Evolutionary conservation across 1,284 basidiomycete genomes (phyloP), one percentile per base, ranked within the genome.

Genomic region (Ganoderma boninense): DNA sequence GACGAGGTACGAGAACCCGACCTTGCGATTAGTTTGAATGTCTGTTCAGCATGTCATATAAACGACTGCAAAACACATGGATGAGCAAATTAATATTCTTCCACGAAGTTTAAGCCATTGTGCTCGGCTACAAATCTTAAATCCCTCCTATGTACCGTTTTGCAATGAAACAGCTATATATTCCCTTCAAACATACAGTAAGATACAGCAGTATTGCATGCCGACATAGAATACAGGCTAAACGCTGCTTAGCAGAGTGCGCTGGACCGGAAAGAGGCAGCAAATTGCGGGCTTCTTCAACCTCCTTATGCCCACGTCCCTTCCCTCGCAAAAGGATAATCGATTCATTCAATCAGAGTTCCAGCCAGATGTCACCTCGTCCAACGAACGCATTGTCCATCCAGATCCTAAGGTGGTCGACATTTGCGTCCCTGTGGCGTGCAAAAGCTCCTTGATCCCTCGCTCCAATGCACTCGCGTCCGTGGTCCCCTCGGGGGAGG

Each of bases 391-490:
- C 26, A 88, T 85, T 23, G 87, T 87, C 92, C 92, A 93, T 7
- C 90, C 92, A 0, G 88, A 86, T 1, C 90, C 91, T 44, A 92
- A 79, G 11, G 87, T 84, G 5, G 89, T 88, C 26, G 88, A 89
- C 86, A 93, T 87, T 77, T 88, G 90, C 1, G 87, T 88, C 5
- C 92, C 92, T 0, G 91, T 88, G 1, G 86, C 84, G 74, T 91
- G 89, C 72, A 92, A 75, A 20, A 93, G 90, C 74, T 92, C 88
- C 74, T 86, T 89, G 73, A 94, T 90, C 3, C 90, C 92, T 67
- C 84, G 77, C 71, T 91, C 89, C 60, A 93, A 79, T 18, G 79
- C 77, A 14, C 70, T 76, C 23, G 80, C 75, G 74, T 91, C 84
- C 5, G 74, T 75, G 0, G 89, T 89, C 0, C 90, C 90, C 18